Percentiles rank a stretch among this genome's conserved stretches.
These are phyloP conservation scores for Tolypocladium ophioglossoides DNA, from an alignment of 2,329 filamentous ascomycete species.

Conservation along the genomic window DNA sequence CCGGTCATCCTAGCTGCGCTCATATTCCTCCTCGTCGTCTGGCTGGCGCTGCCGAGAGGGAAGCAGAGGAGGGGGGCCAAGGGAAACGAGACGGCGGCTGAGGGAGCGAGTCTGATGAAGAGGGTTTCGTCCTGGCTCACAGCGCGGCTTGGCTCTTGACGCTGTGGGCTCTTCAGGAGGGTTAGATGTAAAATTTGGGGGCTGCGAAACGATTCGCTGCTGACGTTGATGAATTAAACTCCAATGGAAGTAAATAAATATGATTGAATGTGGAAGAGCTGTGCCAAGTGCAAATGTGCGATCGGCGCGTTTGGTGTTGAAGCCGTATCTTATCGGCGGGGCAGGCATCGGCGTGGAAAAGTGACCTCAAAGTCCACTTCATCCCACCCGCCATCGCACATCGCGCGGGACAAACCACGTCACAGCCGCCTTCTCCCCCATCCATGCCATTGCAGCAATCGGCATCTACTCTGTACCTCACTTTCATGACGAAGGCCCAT, in stretches of 20 bases:
- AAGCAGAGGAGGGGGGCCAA: neutral
- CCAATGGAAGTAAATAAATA: neutral
- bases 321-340: neutral
- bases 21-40: constrained; percentile 31
- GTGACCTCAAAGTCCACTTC: neutral
- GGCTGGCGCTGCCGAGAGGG: constrained; percentile 29
- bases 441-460: neutral
- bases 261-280: neutral
- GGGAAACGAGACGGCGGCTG: neutral
- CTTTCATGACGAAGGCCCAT: neutral
- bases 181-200: too few relatives aligned
- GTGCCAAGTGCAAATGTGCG: neutral
- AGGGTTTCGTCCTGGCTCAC: neutral
- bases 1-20: constrained; percentile 42
- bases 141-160: too few relatives aligned
- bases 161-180: too few relatives aligned
- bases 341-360: neutral
- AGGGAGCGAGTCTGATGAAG: neutral
- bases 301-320: neutral
- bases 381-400: neutral
- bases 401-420: neutral
- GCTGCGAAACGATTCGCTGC: neutral
- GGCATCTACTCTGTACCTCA: too few relatives aligned
- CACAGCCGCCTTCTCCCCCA: too few relatives aligned
- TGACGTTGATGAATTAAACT: neutral